These are phyloP conservation scores for Pulveroboletus sp. DNA, from an alignment of 768 basidiomycete genomes.

Conservation along the genomic window DNA sequence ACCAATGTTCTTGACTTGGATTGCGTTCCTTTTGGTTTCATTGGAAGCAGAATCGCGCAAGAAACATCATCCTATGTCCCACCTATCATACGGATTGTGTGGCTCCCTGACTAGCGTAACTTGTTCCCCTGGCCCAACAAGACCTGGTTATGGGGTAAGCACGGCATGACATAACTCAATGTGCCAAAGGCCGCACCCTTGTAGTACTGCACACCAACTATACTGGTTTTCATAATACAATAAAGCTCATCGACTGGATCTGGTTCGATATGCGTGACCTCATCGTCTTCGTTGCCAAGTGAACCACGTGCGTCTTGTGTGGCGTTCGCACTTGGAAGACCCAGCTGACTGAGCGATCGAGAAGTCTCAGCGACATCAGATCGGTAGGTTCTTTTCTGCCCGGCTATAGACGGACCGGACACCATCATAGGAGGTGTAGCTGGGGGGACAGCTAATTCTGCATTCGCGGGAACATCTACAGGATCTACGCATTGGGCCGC, in stretches of 20 bases:
- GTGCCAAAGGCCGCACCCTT: slow-evolving; percentile 37
- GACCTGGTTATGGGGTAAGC: slow-evolving; percentile 39
- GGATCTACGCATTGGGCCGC: slow-evolving; percentile 50
- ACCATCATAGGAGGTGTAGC: slow-evolving; percentile 1
- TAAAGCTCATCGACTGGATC: slow-evolving; percentile 66
- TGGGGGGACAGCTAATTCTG: slow-evolving; percentile 22
- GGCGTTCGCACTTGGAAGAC: slow-evolving; percentile 14
- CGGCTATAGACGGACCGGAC: slow-evolving; percentile 9
- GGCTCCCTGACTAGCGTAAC: slow-evolving; percentile 67
- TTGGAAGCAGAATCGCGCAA: background rate
- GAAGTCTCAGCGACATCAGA: slow-evolving; percentile 19
- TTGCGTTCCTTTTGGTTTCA: slow-evolving; percentile 53
- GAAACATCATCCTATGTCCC: slow-evolving; percentile 2
- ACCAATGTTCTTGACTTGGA: slow-evolving; percentile 77
- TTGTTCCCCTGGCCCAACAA: slow-evolving; percentile 78
- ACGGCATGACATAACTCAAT: background rate
- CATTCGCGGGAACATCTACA: slow-evolving; percentile 49
- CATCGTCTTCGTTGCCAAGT: slow-evolving; percentile 39
- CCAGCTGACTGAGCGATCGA: slow-evolving; percentile 9
- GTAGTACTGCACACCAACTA: slow-evolving; percentile 87
- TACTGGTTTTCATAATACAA: slow-evolving; percentile 49
- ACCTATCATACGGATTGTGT: slow-evolving; percentile 64
- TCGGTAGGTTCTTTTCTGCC: slow-evolving; percentile 44
- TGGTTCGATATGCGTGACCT: slow-evolving; percentile 39
- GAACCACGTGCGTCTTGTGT: background rate